These are phyloP conservation scores for Maudiozyma humilis DNA, from an alignment of 1,139 yeast species.

Conservation along the genomic window DNA sequence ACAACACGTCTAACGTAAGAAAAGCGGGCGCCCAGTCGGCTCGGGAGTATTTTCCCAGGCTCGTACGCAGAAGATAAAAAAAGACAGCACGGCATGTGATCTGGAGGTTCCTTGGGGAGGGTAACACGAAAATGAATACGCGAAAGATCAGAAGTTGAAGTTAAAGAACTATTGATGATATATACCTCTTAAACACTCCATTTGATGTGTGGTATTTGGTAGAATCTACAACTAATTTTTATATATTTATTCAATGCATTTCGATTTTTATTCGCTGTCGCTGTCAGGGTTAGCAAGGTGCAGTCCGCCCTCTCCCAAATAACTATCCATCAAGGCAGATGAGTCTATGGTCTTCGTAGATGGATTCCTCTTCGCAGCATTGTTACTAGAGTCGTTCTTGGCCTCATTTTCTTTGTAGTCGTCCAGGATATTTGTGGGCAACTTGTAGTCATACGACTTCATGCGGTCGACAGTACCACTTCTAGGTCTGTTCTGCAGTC, in stretches of 20 bases:
- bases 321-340: slow-evolving; percentile 11
- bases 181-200: too few relatives aligned
- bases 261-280: slow-evolving; percentile 17
- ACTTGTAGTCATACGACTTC: slow-evolving; percentile 14
- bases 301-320: slow-evolving; percentile 12
- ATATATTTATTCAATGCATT: too few relatives aligned
- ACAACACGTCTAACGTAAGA: not conserved
- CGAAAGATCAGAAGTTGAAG: too few relatives aligned
- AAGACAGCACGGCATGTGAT: not conserved
- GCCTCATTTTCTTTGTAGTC: slow-evolving; percentile 12
- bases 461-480: slow-evolving; percentile 23
- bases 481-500: slow-evolving; percentile 22
- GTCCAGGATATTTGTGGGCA: slow-evolving; percentile 17
- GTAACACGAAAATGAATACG: not conserved
- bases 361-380: slow-evolving; percentile 4
- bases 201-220: too few relatives aligned
- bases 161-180: too few relatives aligned
- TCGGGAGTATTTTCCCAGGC: not conserved
- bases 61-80: not conserved
- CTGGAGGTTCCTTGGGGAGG: not conserved
- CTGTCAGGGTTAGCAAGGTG: slow-evolving; percentile 29
- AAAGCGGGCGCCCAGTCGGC: not conserved
- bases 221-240: too few relatives aligned
- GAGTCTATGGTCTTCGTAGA: slow-evolving; percentile 14
- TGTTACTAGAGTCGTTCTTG: slow-evolving; percentile 3